Evolutionary conservation across 139 green algal genomes (phyloP).

Genomic region (Haematococcus lacustris): DNA sequence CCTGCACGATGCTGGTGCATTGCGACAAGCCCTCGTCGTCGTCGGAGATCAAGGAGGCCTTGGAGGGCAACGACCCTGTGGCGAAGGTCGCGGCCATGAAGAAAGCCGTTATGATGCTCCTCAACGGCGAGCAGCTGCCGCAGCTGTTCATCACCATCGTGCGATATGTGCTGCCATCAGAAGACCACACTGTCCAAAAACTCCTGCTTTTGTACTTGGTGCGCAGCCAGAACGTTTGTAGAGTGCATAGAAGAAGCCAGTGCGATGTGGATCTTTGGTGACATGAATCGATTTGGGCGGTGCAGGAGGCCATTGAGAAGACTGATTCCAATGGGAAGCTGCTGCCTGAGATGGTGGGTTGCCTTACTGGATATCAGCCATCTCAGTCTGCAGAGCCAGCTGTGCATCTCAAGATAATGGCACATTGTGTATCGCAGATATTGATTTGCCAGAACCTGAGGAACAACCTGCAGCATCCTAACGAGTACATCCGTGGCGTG

Average conservation of each 20-base stretch:
- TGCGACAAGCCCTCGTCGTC: slow-evolving; percentile 64
- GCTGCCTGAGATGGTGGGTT: slow-evolving; percentile 92
- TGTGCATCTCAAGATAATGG: no score
- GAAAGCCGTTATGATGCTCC: slow-evolving; percentile 86
- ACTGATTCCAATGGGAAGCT: slow-evolving; percentile 91
- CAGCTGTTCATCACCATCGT: slow-evolving; percentile 99
- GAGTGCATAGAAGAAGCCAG: background rate
- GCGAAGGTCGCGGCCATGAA: slow-evolving; percentile 91
- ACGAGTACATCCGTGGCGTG: slow-evolving; percentile 95
- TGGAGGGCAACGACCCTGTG: slow-evolving; percentile 79
- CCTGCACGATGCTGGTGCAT: slow-evolving; percentile 91
- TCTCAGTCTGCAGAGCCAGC: no score
- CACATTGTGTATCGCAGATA: no score
- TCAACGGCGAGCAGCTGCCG: slow-evolving; percentile 92
- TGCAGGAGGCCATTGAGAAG: slow-evolving; percentile 97
- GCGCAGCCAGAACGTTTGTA: slow-evolving; percentile 10
- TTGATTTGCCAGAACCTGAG: slow-evolving; percentile 99
- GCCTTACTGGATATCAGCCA: no score
- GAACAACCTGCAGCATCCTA: slow-evolving; percentile 99
- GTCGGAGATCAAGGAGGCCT: slow-evolving; percentile 86
- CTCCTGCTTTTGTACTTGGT: slow-evolving; percentile 97
- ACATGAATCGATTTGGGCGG: background rate
- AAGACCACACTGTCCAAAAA: slow-evolving; percentile 98
- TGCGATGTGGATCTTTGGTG: background rate
- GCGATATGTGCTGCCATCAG: slow-evolving; percentile 93